Base-by-base conservation (phyloP, 768 basidiomycete genomes). In the Gautieria morchelliformis region DNA sequence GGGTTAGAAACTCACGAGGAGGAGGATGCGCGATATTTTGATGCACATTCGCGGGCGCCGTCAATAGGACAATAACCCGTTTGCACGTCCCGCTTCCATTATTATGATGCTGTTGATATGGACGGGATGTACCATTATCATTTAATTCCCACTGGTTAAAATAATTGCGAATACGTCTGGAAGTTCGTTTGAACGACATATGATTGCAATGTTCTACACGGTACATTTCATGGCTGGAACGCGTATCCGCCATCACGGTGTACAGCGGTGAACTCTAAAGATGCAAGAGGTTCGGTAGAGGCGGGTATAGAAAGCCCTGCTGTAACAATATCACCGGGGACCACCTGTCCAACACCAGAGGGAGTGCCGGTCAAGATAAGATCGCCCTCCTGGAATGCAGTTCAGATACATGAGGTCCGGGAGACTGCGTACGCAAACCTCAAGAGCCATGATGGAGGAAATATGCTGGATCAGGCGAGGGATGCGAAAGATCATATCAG, bases 381-480 rank as follows among this genome's bases (percentile, higher is more conserved):
- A 62, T 96, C 93, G 12, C 91, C 91, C 69, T 93, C 91, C 89
- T 94, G 68, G 17, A 42, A 20, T 45, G 51, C 35, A 19, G 35
- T 19, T 49, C 10, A 32, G 24, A 41, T 51, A 8, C 17, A 30
- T 37, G 35, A 53, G 14, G 3, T 14, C n/a, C 17, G 8, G 20
- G 9, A 12, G 32, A 20, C 19, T 53, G 19, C 27, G 15, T 14
- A 9, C 35, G 1, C 20, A 37, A 53, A 88, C 93, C 78, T 96
- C 93, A n/a, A 99, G 78, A 0, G 87, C 85, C 93, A 98, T 96
- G 70, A 99, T 94, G 4, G 91, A 89, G 2, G 93, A 95, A 56
- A 95, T 78, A 66, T 95, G 93, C 61, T 88, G 82, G 61, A 98
- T 87, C 51, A 98, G 77, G 20, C 81, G 77, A 1, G 93, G 92